Base-by-base conservation (phyloP, 352 stramenopile genomes). In the Aphanomyces astaci region DNA sequence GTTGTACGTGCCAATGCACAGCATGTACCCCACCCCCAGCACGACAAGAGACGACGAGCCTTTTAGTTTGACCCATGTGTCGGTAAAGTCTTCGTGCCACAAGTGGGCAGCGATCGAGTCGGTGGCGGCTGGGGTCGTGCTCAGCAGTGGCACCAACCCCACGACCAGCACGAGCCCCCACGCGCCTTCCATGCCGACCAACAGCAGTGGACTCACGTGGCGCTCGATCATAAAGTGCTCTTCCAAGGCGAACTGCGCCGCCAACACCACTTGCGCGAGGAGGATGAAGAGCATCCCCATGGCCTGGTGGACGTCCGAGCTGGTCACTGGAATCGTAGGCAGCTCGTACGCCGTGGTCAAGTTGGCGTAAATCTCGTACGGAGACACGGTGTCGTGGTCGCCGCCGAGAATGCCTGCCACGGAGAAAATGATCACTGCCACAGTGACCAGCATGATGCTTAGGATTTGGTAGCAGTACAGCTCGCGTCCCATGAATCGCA, bases 121-220 rank as follows among this genome's bases (percentile, higher is more conserved):
- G 22, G 5, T 51, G n/a, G 30, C 17, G 5, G 69, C n/a, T n/a
- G n/a, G 69, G 28, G 64, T 71, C 31, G 39, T 40, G 10, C 43
- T 10, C 17, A 73, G 54, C 4, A 68, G 5, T 10, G 56, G 63
- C 27, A 55, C 43, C n/a, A 73, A 32, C 4, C 30, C 4, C 19
- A 59, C 4, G 28, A 78, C 27, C 17, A 79, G 53, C 7, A 75
- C 27, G 40, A 78, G 63, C 40, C 76, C 76, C 72, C 73, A 82
- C n/a, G 79, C 40, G 28, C 76, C 76, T 71, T 82, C 76, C 32
- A 76, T 75, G 36, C 76, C 76, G 22, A 81, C 75, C 45, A 77
- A 69, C 70, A 79, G 56, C 10, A 82, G 51, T 25, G 74, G 71
- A 28, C 71, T 72, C 17, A 80, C 59, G 48, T 76, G 59, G 59